Base-by-base conservation (phyloP, 179 eudicot genomes). In the Silene vulgaris region DNA sequence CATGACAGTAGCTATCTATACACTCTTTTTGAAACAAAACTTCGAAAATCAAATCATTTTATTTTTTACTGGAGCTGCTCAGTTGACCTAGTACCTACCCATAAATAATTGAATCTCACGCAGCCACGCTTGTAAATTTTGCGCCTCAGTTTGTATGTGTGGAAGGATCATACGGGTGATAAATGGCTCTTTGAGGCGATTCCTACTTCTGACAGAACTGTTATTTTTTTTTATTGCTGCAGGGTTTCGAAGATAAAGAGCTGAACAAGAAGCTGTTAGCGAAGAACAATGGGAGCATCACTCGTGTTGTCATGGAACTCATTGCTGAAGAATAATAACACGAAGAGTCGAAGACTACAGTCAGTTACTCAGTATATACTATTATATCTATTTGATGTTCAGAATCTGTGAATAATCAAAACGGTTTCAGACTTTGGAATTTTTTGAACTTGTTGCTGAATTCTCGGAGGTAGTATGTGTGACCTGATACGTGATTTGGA, bases 251-350 rank as follows among this genome's bases (percentile, higher is more conserved):
- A 32, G 92, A 91, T 67, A 74, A 77, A 19, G 88, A 75, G 66
- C 73, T 45, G 68, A 90, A 91, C 85, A 87, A 76, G 88, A 84
- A 68, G 87, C 90, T 90, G 72, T 82, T 91, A 76, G 81, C 79
- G 79, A 91, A 91, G 89, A 87, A 90, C 75, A 87, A 90, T 64
- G 97, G 95, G 32, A 88, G 95, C 73, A 84, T 90, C 65, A 86
- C 83, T 80, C 85, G 83, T 14, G 94, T 85, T 12, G 94, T 90
- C 57, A 84, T 91, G 90, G 97, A 91, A 79, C 88, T 91, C 35
- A 80, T 90, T 59, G 69, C 83, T 69, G 85, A 88, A 66, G 88
- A 88, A 56, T 19, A 52, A 19, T 12, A 17, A 2, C 48, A 9
- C 43, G 8, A 30, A 32, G 17, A 11, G 16, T 45, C 1, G 26